Base-by-base conservation (phyloP, 1,284 basidiomycete genomes). In the Ceratobasidium sp. region DNA sequence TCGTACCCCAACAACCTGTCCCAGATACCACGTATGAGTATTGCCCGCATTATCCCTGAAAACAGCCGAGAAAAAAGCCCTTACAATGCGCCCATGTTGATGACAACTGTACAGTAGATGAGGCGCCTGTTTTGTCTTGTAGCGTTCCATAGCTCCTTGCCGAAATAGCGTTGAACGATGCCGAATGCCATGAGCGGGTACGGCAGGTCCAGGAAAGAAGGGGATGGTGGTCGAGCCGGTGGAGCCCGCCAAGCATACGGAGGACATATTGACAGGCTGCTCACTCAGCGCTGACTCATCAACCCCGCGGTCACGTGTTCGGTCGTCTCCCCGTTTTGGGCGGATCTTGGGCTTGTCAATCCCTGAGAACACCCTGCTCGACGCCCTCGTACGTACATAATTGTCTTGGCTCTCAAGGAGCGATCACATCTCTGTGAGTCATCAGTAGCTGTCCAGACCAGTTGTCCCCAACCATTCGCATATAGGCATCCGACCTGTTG, bases 1-100 rank as follows among this genome's bases (percentile, higher is more conserved):
- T 71, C 70, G 47, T 71, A 71, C 7, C 70, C 70, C 27, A 71
- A 47, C n/a, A 71, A 38, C 17, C 70, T 71, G 35, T 6, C 29
- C 50, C 6, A 56, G 15, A 15, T n/a, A 31, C 25, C 27, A 20
- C 38, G 10, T 35, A 10, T 20, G 32, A 47, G 40, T 43, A 25
- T 7, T 8, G n/a, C n/a, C n/a, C n/a, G n/a, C n/a, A n/a, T n/a
- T n/a, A n/a, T n/a, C n/a, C n/a, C n/a, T n/a, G n/a, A n/a, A 49
- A 50, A 58, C 34, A 31, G 2, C 15, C 56, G 2, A 31, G 29
- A 25, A 52, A 64, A 20, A 38, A 52, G 31, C 3, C 34, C 58
- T 2, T 40, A 64, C 58, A 64, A 45, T 27, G 58, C 58, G 13
- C 58, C 58, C 58, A 64, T 64, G 34, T 64, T 64, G 47, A 64